Evolutionary conservation across 1,284 basidiomycete genomes (phyloP).

Genomic region (Hymenochaete sp.): DNA sequence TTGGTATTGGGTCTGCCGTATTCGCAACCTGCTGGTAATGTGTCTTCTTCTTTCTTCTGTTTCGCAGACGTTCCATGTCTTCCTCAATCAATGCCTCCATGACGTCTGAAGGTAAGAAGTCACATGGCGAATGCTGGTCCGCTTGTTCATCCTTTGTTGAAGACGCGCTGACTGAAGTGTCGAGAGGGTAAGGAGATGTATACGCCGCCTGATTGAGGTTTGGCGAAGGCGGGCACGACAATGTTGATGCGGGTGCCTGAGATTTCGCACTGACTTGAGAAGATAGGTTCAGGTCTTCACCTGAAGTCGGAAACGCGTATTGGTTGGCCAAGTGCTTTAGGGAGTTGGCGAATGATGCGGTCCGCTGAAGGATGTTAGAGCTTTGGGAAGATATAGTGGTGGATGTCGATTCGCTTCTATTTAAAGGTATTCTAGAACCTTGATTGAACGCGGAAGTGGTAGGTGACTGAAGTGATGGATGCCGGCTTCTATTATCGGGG

Average conservation of each 20-base stretch:
- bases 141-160: conserved; percentile 2
- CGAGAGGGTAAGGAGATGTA: conserved; percentile 59
- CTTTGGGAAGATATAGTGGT: conserved; percentile 51
- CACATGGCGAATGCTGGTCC: conserved; percentile 26
- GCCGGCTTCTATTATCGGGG: conserved; percentile 37
- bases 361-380: conserved; percentile 64
- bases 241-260: conserved; percentile 31
- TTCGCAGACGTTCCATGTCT: conserved; percentile 78
- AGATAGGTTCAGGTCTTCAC: conserved; percentile 48
- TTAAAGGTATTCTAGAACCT: conserved; percentile 31
- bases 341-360: conserved; percentile 77
- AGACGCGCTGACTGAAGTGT: conserved; percentile 26
- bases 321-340: conserved; percentile 69
- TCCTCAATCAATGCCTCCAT: conserved; percentile 85
- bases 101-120: conserved; percentile 64
- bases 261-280: too few species aligned
- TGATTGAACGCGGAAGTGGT: conserved; percentile 33
- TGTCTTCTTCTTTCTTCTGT: conserved; percentile 45
- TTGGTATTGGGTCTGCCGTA: conserved; percentile 36
- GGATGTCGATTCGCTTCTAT: conserved; percentile 54
- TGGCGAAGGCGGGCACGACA: conserved; percentile 67
- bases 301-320: conserved; percentile 52
- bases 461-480: conserved; percentile 43
- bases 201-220: conserved; percentile 70
- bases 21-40: conserved; percentile 21